Evolutionary conservation across 129 eudicot species (phyloP).

Genomic region (Tagetes erecta): DNA sequence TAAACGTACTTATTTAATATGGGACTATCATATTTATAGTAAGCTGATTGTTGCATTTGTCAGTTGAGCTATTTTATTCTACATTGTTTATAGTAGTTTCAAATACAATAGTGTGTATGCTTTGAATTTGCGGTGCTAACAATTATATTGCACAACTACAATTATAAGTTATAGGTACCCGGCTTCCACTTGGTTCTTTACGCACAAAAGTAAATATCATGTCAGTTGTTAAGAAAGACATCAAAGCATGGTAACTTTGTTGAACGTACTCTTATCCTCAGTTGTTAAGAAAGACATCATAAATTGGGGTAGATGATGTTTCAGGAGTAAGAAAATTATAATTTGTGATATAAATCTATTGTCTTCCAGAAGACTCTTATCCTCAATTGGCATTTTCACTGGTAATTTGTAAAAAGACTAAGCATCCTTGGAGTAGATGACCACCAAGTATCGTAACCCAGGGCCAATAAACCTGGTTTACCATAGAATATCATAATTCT

Average conservation of each 20-base stretch:
- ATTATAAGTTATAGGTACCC: not conserved
- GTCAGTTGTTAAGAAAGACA: not conserved
- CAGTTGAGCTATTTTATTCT: not conserved
- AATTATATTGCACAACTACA: not conserved
- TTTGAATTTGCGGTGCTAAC: conserved; percentile 3
- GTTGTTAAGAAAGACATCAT: not conserved
- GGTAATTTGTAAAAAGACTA: not conserved
- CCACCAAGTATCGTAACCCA: not conserved
- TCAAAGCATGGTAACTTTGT: conserved; percentile 6
- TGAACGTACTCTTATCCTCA: not conserved
- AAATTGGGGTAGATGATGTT: conserved; percentile 1
- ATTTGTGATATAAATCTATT: not conserved
- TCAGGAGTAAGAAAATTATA: not conserved
- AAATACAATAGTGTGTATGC: not conserved
- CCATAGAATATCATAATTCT: not conserved
- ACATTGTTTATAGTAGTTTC: not conserved
- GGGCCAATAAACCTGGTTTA: not conserved
- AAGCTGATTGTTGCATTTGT: not conserved
- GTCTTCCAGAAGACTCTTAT: not conserved
- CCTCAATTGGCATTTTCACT: not conserved
- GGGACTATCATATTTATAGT: not conserved
- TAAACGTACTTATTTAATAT: not conserved
- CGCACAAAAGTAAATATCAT: not conserved
- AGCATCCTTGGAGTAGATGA: not conserved
- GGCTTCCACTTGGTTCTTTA: not conserved